These are phyloP conservation scores for Tripterygium wilfordii DNA, from an alignment of 177 flowering plant species.

Conservation along the genomic window DNA sequence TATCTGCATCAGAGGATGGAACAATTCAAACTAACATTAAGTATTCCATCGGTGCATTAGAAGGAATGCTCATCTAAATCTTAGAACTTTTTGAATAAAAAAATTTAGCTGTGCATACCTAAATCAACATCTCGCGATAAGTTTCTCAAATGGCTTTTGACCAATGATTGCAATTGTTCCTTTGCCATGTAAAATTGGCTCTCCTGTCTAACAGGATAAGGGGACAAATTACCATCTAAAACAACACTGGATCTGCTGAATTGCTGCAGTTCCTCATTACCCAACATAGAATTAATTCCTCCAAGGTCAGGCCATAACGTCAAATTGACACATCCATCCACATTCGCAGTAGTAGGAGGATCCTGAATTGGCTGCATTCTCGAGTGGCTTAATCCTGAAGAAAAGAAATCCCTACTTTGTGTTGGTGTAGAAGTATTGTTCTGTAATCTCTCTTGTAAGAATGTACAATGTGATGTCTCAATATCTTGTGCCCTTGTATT, in stretches of 20 bases:
- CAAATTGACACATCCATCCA: slow-evolving; percentile 14
- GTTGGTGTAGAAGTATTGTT: slow-evolving; percentile 14
- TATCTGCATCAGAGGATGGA: not conserved
- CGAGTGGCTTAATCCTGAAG: slow-evolving; percentile 19
- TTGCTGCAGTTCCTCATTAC: slow-evolving; percentile 30
- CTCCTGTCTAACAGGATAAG: slow-evolving; percentile 26
- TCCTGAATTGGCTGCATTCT: slow-evolving; percentile 28
- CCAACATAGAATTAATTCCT: slow-evolving; percentile 15
- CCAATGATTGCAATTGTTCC: slow-evolving; percentile 44
- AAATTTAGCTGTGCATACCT: slow-evolving; percentile 43
- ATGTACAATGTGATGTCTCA: slow-evolving; percentile 16
- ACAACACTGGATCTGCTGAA: slow-evolving; percentile 23
- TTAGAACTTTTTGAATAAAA: too few species aligned
- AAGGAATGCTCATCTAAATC: too few species aligned
- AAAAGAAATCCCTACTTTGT: slow-evolving; percentile 21
- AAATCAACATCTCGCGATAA: slow-evolving; percentile 33
- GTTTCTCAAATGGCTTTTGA: slow-evolving; percentile 41
- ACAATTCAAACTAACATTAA: not conserved
- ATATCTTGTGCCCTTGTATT: slow-evolving; percentile 21
- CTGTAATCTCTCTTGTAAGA: slow-evolving; percentile 24
- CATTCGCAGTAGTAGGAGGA: slow-evolving; percentile 15
- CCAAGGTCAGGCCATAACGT: slow-evolving; percentile 19
- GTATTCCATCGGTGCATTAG: not conserved
- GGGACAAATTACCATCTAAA: slow-evolving; percentile 20
- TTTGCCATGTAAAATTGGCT: slow-evolving; percentile 22